Evolutionary conservation across 257 asterid genomes (phyloP).

Genomic region (Parsonsia alboflavescens): DNA sequence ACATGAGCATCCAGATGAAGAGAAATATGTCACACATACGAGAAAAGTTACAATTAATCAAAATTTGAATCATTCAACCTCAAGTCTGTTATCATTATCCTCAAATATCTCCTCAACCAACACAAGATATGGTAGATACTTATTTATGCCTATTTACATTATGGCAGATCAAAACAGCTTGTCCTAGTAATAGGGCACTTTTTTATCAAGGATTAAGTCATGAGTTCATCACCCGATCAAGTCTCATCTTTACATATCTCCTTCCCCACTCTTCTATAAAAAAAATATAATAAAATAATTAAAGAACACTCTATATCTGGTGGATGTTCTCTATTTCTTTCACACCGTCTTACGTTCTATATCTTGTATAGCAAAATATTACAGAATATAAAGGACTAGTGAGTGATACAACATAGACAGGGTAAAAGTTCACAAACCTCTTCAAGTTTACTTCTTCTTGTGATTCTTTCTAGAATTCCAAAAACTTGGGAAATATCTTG

Average conservation of each 20-base stretch:
- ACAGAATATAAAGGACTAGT: not conserved
- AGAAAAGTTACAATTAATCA: no score
- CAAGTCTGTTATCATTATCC: not conserved
- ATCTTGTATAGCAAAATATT: not conserved
- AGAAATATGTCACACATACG: no score
- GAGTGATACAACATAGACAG: not conserved
- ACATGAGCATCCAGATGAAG: no score
- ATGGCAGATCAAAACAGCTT: no score
- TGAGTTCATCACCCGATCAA: no score
- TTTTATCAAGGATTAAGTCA: no score
- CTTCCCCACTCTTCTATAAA: not conserved
- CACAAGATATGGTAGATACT: not conserved
- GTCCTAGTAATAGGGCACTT: no score
- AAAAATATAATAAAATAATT: no score
- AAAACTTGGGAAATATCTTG: conserved; percentile 56
- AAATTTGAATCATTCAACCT: not conserved
- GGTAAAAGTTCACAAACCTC: conserved; percentile 27
- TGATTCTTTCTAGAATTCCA: conserved; percentile 70
- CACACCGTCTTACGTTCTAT: not conserved
- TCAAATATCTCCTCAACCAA: not conserved
- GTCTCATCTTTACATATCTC: no score
- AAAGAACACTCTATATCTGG: no score
- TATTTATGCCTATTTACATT: not conserved
- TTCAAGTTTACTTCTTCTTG: conserved; percentile 45
- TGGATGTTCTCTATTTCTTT: not conserved